Base-by-base conservation (phyloP, 257 asterid species). In the Osmanthus fragrans region DNA sequence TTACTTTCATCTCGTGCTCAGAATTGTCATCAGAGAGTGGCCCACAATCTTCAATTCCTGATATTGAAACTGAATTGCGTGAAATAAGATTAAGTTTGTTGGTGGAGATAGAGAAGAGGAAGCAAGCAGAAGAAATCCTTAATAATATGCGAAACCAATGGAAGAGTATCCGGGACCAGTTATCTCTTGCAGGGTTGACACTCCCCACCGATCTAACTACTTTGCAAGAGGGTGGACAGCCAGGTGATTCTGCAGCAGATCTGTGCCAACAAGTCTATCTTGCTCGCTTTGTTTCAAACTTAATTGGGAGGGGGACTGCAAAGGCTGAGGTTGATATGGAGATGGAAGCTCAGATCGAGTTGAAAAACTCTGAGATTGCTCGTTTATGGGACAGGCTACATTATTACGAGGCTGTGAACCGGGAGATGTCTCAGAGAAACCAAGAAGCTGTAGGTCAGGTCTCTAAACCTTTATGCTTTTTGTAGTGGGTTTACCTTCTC, bases 401-500 rank as follows among this genome's bases (percentile, higher is more conserved):
- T 81, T 95, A 93, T 81, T 93, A 92, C 42, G 98, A 93, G 82
- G 91, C 99, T 72, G 97, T 92, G 84, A 96, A 92, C 80, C 89
- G 88, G 82, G 94, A 96, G 88, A 93, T 96, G 99, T 96, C 98
- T 72, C 98, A 92, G 75, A 88, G 99, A 84, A 96, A 93, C 85
- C 99, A 96, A 88, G 96, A 93, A 89, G 88, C 91, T 64, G 80
- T 96, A 29, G 98, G 98, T 92, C 79, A 87, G 92, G 73, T 76
- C 25, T 87, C 56, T 68, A 12, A 77, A 83, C 72, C 69, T 70
- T 81, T 4, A 7, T 65, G 68, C 39, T 45, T 16, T 54, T 74
- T 25, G 10, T n/a, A 19, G 64, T 54, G 64, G 6, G 8, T 16
- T 51, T 51, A 33, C 23, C 32, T 66, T 32, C 71, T 71, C 40